These are phyloP conservation scores for Pythium apleroticum DNA, from an alignment of 352 stramenopile genomes.

Conservation along the genomic window DNA sequence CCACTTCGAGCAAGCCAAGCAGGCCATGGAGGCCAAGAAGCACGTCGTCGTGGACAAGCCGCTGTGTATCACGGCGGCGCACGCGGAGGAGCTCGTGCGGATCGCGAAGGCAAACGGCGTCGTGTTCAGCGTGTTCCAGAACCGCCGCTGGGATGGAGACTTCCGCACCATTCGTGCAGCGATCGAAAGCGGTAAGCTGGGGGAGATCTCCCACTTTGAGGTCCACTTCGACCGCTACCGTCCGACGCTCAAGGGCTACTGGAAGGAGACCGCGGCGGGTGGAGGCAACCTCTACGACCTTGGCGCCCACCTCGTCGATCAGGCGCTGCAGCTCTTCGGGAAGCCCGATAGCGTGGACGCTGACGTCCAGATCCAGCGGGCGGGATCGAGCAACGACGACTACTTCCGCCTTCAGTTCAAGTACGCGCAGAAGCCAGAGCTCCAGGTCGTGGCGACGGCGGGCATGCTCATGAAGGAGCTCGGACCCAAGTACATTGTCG, in stretches of 20 bases:
- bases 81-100: constrained; percentile 53
- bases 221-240: constrained; percentile 72
- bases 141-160: constrained; percentile 74
- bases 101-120: constrained; percentile 51
- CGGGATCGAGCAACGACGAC: constrained; percentile 65
- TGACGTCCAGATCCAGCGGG: constrained; percentile 74
- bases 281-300: constrained; percentile 74
- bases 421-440: constrained; percentile 41
- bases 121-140: constrained; percentile 77
- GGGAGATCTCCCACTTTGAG: constrained; percentile 57
- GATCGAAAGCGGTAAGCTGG: constrained; percentile 48
- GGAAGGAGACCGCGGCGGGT: constrained; percentile 64
- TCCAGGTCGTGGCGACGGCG: constrained; percentile 61
- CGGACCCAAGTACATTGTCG: constrained; percentile 65
- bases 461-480: constrained; percentile 65
- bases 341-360: constrained; percentile 43
- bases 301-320: constrained; percentile 64
- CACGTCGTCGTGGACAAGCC: constrained; percentile 81
- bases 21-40: constrained; percentile 65
- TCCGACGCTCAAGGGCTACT: constrained; percentile 71
- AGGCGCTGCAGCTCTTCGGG: constrained; percentile 67
- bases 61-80: constrained; percentile 50
- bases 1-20: constrained; percentile 76
- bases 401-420: constrained; percentile 75
- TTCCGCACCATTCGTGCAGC: constrained; percentile 60